A percentile compares a stretch with the other conserved stretches of the same genome.
Evolutionary conservation across 2,329 filamentous ascomycete genomes (phyloP).

Genomic region (Arthrobotrys megalospora): DNA sequence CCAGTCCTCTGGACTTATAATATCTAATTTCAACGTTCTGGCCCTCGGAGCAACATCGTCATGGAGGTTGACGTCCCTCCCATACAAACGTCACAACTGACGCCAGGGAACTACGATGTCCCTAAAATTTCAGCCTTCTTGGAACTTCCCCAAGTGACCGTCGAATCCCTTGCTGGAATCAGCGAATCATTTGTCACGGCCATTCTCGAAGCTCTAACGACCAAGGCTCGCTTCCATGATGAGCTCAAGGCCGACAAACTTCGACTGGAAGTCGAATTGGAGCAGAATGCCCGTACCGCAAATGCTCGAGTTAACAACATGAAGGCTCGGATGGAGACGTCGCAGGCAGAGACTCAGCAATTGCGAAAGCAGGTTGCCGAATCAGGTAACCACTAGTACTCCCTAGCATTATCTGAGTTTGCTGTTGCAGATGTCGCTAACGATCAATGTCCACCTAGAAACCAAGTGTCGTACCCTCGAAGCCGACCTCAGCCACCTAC

Average conservation of each 20-base stretch:
- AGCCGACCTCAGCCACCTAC: conserved; percentile 83
- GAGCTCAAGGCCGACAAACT: conserved; percentile 88
- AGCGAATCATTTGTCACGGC: conserved; percentile 83
- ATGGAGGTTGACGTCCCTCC: conserved; percentile 61
- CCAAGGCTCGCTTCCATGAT: conserved; percentile 86
- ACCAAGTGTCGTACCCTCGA: conserved; percentile 81
- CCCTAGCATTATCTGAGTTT: not conserved
- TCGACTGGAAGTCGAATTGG: conserved; percentile 89
- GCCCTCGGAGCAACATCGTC: conserved; percentile 13
- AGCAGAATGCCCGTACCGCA: conserved; percentile 86
- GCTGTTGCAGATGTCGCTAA: conserved; percentile 30
- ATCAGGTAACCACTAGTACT: conserved; percentile 75
- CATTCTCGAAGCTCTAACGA: conserved; percentile 80
- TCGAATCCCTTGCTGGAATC: conserved; percentile 61
- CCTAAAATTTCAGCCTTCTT: conserved; percentile 64
- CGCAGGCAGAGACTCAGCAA: conserved; percentile 85
- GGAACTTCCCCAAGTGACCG: conserved; percentile 62
- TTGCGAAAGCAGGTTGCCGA: conserved; percentile 84
- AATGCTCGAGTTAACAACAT: conserved; percentile 86
- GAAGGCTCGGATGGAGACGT: conserved; percentile 85
- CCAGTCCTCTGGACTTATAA: conserved; percentile 9
- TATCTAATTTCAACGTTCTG: conserved; percentile 27
- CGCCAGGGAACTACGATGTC: conserved; percentile 57
- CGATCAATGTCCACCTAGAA: conserved; percentile 72
- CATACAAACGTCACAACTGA: conserved; percentile 44